Base-by-base conservation (phyloP, 768 basidiomycete species). In the Suillus weaverae region DNA sequence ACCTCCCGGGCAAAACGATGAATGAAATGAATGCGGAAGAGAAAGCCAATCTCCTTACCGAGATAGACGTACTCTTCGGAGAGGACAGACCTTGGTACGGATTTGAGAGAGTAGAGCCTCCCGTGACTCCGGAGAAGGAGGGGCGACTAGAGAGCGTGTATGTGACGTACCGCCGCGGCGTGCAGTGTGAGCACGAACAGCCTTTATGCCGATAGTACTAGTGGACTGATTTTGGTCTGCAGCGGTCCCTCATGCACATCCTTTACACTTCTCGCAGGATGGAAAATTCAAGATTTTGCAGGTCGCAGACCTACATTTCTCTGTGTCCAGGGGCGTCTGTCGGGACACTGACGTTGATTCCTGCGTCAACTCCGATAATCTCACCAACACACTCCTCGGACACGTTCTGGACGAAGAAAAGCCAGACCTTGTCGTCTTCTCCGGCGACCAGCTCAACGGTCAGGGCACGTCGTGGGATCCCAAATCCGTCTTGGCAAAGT, bases 241-340 rank as follows among this genome's bases (percentile, higher is more conserved):
- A 93, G 90, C 78, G 22, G 83, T 89, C 4, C 92, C 94, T 2
- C 84, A 80, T 22, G 89, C 93, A 2, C 88, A 87, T 2, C 89
- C 91, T 1, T 85, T 94, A 2, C 92, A 92, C 68, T 97, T 99
- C 80, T 88, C 89, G 30, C 81, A 76, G 33, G 84, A 90, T 32
- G 97, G 97, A 5, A 89, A 85, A 57, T 96, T 95, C 85, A 96
- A 89, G 74, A 87, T 97, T 64, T 80, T 96, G 51, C 91, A 95
- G 78, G 84, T 98, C 38, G 97, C 97, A 6, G 97, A 99, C 74
- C 81, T 99, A 35, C 97, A 99, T 75, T 99, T 86, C 77, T 92
- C 92, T 0, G 93, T 95, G 60, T 86, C 88, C 5, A 82, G 84
- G 39, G 95, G 95, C 3, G 70, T 77, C 9, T 98, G 97, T 72